Evolutionary conservation across 805 yeast genomes (phyloP).

Genomic region (Candida patagonica): DNA sequence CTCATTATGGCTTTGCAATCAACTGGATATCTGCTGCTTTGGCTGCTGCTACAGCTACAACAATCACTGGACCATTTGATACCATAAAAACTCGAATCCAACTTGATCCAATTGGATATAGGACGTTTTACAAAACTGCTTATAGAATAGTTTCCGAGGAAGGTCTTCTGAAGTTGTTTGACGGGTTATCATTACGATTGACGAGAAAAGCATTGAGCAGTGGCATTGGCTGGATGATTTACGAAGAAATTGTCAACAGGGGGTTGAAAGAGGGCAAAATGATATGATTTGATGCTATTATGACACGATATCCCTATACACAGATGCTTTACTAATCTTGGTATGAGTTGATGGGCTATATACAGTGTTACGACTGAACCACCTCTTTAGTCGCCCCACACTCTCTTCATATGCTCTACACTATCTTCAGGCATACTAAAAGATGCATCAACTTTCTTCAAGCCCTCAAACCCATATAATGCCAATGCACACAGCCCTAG

Average conservation of each 20-base stretch:
- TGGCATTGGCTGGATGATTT: constrained; percentile 95
- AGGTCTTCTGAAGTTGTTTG: constrained; percentile 52
- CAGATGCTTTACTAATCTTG: too few species aligned
- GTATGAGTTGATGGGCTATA: too few species aligned
- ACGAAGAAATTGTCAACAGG: constrained; percentile 65
- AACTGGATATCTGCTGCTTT: constrained; percentile 68
- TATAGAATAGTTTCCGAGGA: constrained; percentile 34
- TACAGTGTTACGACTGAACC: too few species aligned
- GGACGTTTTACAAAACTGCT: constrained; percentile 35
- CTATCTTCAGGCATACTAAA: constrained; percentile 24
- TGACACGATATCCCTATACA: too few species aligned
- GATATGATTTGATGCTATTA: too few species aligned
- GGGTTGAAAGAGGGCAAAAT: background rate
- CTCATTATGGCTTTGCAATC: constrained; percentile 47
- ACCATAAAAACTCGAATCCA: constrained; percentile 90
- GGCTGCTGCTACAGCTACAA: constrained; percentile 74
- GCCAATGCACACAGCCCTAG: constrained; percentile 44
- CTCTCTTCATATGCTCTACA: constrained; percentile 10
- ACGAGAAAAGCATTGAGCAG: constrained; percentile 84
- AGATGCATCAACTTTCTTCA: constrained; percentile 23
- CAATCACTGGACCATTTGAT: constrained; percentile 90
- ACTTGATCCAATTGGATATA: constrained; percentile 43
- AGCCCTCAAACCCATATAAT: constrained; percentile 19
- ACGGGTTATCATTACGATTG: constrained; percentile 75
- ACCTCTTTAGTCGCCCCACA: too few species aligned